Base-by-base conservation (phyloP, 495 filamentous ascomycete genomes). In the Parathielavia appendiculata region DNA sequence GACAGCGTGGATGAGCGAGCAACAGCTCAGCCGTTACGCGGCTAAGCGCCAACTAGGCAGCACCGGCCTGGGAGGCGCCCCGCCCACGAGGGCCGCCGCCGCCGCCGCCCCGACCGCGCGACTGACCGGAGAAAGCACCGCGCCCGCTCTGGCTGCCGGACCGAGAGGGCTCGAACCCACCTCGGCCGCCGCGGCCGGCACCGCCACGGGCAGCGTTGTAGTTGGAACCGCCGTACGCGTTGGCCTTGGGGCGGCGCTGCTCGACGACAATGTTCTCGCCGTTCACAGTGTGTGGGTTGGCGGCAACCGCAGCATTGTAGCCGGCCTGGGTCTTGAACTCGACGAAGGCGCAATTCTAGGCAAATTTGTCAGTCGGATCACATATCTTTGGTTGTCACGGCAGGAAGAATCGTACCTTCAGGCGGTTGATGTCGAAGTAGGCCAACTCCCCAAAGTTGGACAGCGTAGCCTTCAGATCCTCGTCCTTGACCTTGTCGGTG, bases 301-400 rank as follows among this genome's bases (percentile, higher is more conserved):
- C 88, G 56, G 81, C 81, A 40, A 90, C 79, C 23, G 93, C 93
- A 59, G 88, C 86, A 63, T 85, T 77, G 69, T 92, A 97, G 20
- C 82, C 90, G 47, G 89, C 79, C 47, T 81, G 66, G 40, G 87
- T 88, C 63, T 83, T 84, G 69, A 95, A 98, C 68, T 98, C 95
- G 60, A 96, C 88, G 69, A 96, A 96, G 30, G 93, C 95, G 67
- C 91, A 96, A 77, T 91, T 97, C 95, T 97, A 64, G 30, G n/a
- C 0, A 34, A 56, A 34, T 11, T 16, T 30, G 52, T 55, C 23
- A 47, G 64, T 77, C 66, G 70, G 67, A 47, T 53, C 23, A 32
- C 14, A 52, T 23, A 9, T 36, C 52, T 0, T 8, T 51, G 10
- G 8, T 16, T 16, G 35, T 38, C 9, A 23, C 9, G 6, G 16